phyloP scores from a whole-genome alignment of 768 basidiomycete genomes.

The Naganishia onofrii region DNA sequence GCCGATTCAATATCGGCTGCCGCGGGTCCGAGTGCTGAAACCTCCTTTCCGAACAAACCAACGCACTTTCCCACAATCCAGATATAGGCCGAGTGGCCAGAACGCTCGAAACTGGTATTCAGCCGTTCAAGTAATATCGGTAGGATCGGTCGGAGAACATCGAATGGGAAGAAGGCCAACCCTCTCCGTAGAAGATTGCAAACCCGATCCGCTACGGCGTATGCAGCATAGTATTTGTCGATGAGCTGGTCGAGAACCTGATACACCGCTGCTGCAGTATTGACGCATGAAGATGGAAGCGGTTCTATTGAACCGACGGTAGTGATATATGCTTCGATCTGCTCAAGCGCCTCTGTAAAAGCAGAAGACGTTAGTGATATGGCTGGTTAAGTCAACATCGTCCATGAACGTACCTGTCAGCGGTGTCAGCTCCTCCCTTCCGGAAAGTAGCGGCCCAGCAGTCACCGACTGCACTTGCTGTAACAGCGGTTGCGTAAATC shows the following conservation, averaged over 20 bases:
- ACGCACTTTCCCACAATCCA: conserved; percentile 91
- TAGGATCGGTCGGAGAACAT: conserved; percentile 64
- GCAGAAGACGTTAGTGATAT: not conserved
- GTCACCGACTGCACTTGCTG: conserved; percentile 68
- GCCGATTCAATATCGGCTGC: conserved; percentile 58
- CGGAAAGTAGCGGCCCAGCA: conserved; percentile 59
- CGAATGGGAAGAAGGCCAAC: conserved; percentile 70
- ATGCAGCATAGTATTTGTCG: conserved; percentile 69
- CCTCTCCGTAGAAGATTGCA: conserved; percentile 82
- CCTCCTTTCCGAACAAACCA: conserved; percentile 69
- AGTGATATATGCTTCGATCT: conserved; percentile 84
- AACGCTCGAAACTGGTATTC: conserved; percentile 71
- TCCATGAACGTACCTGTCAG: conserved; percentile 63
- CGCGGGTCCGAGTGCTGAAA: conserved; percentile 52
- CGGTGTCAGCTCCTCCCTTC: conserved; percentile 68
- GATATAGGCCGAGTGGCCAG: conserved; percentile 78
- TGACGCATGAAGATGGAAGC: conserved; percentile 73
- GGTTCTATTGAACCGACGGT: conserved; percentile 77
- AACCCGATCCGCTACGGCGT: conserved; percentile 74
- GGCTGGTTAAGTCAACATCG: no score
- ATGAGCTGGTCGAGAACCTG: conserved; percentile 76
- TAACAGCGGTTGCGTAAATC: conserved; percentile 82
- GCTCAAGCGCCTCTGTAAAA: conserved; percentile 74
- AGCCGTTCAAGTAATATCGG: conserved; percentile 72
- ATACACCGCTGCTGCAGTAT: conserved; percentile 78